Evolutionary conservation across 2,329 filamentous ascomycete species (phyloP).

Genomic region (Colletotrichum coccodes): DNA sequence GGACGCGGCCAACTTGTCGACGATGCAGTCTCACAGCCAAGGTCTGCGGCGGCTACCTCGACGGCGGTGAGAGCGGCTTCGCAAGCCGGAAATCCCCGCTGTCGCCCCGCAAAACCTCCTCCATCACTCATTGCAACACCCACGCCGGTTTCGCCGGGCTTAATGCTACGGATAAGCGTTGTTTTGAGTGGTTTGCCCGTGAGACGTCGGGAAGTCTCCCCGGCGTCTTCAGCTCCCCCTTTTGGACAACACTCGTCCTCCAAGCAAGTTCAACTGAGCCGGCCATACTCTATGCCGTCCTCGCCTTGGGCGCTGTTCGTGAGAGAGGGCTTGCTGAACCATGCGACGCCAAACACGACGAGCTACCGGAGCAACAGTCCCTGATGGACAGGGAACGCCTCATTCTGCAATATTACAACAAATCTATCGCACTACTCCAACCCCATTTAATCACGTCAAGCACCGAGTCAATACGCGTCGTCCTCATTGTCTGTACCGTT

Average conservation of each 20-base stretch:
- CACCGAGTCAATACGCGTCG: conserved; percentile 45
- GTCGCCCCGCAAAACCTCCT: not conserved
- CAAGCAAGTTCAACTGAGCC: conserved; percentile 49
- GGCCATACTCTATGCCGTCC: conserved; percentile 49
- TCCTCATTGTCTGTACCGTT: conserved; percentile 49
- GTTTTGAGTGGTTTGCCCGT: conserved; percentile 55
- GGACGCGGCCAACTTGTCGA: conserved; percentile 33
- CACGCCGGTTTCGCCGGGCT: not conserved
- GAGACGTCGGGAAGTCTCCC: conserved; percentile 49
- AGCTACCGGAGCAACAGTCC: conserved; percentile 17
- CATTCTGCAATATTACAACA: conserved; percentile 47
- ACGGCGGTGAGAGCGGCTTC: conserved; percentile 26
- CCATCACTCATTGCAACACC: not conserved
- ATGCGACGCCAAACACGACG: conserved; percentile 44
- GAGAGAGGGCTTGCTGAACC: conserved; percentile 5
- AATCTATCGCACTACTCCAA: conserved; percentile 48
- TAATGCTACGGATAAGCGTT: conserved; percentile 32
- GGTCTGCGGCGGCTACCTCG: conserved; percentile 37
- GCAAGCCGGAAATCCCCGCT: not conserved
- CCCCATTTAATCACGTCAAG: conserved; percentile 41
- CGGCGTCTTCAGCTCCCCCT: conserved; percentile 46
- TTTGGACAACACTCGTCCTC: conserved; percentile 50
- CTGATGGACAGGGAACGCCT: conserved; percentile 35
- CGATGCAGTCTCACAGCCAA: conserved; percentile 37
- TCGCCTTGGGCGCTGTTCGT: conserved; percentile 31